Conservation (phyloP, 148 eudicot genomes). For the Vaccinium macrocarpon region DNA sequence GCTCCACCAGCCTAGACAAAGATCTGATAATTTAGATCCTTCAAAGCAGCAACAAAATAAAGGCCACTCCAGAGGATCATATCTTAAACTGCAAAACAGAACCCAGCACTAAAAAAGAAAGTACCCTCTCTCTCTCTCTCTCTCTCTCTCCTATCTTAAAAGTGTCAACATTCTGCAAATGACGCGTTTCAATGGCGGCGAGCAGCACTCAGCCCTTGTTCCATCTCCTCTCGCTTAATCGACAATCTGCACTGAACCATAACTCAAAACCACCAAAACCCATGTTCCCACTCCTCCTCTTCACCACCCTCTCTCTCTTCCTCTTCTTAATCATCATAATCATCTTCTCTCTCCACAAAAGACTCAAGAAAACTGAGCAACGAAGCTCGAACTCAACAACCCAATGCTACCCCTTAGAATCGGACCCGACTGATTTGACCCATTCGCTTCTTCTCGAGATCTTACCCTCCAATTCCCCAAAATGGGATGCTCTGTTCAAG, state of each 20-base stretch:
- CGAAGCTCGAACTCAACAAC: constrained; percentile 9
- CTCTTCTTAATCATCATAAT: constrained; percentile 21
- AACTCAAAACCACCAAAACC: not conserved
- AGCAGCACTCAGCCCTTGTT: constrained; percentile 1
- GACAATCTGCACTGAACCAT: not conserved
- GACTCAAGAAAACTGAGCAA: constrained; percentile 19
- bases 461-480: constrained; percentile 44
- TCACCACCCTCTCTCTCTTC: constrained; percentile 8
- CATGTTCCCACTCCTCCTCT: constrained; percentile 13
- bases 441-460: constrained; percentile 39
- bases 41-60: too few species aligned
- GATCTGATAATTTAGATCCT: too few species aligned
- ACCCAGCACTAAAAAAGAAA: not conserved
- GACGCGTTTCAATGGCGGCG: constrained; percentile 34
- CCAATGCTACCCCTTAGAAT: constrained; percentile 19
- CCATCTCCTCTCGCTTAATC: not conserved
- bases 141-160: not conserved
- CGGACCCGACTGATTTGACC: constrained; percentile 30
- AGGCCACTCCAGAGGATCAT: too few species aligned
- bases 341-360: constrained; percentile 27
- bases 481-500: constrained; percentile 31
- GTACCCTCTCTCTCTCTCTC: not conserved
- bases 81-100: not conserved
- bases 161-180: constrained; percentile 17
- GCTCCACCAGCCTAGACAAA: too few species aligned